Evolutionary conservation across 805 yeast genomes (phyloP), one percentile per base, ranked within the genome.

Genomic region (Pichia kluyveri): DNA sequence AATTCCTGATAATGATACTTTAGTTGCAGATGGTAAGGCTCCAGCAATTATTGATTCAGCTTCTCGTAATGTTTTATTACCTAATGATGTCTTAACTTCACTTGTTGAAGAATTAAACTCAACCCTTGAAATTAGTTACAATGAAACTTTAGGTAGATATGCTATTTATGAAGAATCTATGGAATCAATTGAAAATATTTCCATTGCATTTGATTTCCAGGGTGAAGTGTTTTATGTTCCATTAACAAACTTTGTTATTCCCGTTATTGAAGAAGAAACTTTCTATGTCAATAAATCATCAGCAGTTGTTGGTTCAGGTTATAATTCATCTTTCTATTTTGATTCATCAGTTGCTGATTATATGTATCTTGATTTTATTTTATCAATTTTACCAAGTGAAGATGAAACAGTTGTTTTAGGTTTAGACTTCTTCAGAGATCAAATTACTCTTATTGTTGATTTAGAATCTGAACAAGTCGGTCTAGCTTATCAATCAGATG

Each of bases 201-300:
- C 46, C 52, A 53, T 75, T 9, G 60, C 66, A 36, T 76, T 75
- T 53, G 64, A 72, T 55, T 77, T 82, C 62, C 75, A 77, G 47
- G 86, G 84, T 6, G 60, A 69, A 26, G 50, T 57, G 7, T 74
- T 80, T 49, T 58, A 65, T 14, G 76, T 76, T 10, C 82, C 84
- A 34, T 54, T 75, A 2, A 3, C 26, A 3, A 37, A 34, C 18
- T 51, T 49, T 31, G 11, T 40, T 28, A 31, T 42, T 43, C 47
- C 52, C 37, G 4, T 51, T 8, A 10, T 17, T 18, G 26, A 23
- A 10, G 43, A 51, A 41, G 45, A 43, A 32, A 51, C 51, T 36
- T 37, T 28, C 19, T 45, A 38, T 32, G 44, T 40, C 32, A 49
- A 49, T 32, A 28, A 45, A 36, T 36, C 41, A 1, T 41, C 49